phyloP scores from a whole-genome alignment of 257 asterid species.

The Penstemon barbatus region DNA sequence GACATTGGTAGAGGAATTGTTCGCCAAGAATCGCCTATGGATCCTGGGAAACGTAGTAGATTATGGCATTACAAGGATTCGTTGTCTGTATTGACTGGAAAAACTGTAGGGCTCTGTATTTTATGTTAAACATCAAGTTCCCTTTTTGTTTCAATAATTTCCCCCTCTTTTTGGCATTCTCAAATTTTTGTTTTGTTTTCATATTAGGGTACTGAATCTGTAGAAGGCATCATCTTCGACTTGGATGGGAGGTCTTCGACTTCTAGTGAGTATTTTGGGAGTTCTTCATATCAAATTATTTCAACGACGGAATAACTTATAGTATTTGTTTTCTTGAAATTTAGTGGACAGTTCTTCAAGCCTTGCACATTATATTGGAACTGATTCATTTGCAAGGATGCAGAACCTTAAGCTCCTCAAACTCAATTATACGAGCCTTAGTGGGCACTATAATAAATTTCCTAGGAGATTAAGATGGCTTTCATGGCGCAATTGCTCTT shows the following conservation, averaged over 20 bases:
- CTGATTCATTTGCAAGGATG: conserved; percentile 30
- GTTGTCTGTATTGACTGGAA: background rate
- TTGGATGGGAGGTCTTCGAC: conserved; percentile 4
- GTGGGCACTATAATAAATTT: conserved; percentile 21
- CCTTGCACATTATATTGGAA: background rate
- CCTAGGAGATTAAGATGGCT: conserved; percentile 31
- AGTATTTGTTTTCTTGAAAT: conserved; percentile 4
- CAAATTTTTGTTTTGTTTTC: background rate
- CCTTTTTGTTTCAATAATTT: background rate
- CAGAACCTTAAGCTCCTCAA: conserved; percentile 21
- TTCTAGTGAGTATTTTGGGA: background rate
- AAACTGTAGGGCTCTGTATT: background rate
- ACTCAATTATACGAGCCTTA: conserved; percentile 12
- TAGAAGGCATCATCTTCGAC: conserved; percentile 26
- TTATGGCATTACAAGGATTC: background rate
- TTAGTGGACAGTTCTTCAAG: background rate
- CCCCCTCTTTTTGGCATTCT: background rate
- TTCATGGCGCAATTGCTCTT: conserved; percentile 24
- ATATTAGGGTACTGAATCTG: conserved; percentile 22
- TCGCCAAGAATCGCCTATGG: background rate
- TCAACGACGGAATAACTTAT: background rate
- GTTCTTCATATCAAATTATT: background rate
- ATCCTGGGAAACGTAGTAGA: background rate
- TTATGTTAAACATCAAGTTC: background rate
- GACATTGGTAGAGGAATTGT: background rate